These are phyloP conservation scores for Tricladium varicosporioides DNA, from an alignment of 2,329 filamentous ascomycete species.

Conservation along the genomic window DNA sequence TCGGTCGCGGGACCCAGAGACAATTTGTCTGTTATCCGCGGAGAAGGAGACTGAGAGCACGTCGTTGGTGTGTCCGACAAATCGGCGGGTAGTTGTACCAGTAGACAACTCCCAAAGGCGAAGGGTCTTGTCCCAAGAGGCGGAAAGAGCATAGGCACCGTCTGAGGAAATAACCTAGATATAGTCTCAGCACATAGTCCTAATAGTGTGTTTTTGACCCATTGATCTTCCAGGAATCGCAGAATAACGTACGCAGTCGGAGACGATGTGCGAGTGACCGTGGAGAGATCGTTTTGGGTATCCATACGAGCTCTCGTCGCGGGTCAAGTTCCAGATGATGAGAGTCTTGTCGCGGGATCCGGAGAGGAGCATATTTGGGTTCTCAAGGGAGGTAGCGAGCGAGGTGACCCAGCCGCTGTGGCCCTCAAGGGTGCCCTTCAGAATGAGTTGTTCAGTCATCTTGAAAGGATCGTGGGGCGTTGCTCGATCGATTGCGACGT, in stretches of 20 bases:
- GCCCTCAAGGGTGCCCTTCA: constrained; percentile 96
- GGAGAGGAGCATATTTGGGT: constrained; percentile 99
- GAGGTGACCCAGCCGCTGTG: constrained; percentile 99
- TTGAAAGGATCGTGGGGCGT: constrained; percentile 28
- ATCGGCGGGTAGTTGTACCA: constrained; percentile 94
- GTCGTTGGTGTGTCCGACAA: constrained; percentile 99
- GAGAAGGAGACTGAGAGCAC: constrained; percentile 99
- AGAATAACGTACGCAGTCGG: constrained; percentile 86
- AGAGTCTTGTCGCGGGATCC: constrained; percentile 96
- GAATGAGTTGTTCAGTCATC: constrained; percentile 53
- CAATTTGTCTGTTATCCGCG: constrained; percentile 99
- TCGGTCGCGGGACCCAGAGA: constrained; percentile 96
- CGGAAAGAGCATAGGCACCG: constrained; percentile 97
- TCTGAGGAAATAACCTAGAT: constrained; percentile 96
- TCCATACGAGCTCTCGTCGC: constrained; percentile 96
- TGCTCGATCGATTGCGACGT: constrained; percentile 26
- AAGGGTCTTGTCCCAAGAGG: constrained; percentile 99
- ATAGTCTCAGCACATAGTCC: constrained; percentile 38
- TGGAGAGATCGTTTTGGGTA: constrained; percentile 99
- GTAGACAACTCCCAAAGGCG: constrained; percentile 98
- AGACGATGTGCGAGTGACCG: constrained; percentile 99
- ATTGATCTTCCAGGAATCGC: constrained; percentile 12
- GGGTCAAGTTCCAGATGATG: constrained; percentile 99
- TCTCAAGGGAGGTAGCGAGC: constrained; percentile 98
- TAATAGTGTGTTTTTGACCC: constrained; percentile 14